These are phyloP conservation scores for Pisolithus albus DNA, from an alignment of 768 basidiomycete species.

Conservation along the genomic window DNA sequence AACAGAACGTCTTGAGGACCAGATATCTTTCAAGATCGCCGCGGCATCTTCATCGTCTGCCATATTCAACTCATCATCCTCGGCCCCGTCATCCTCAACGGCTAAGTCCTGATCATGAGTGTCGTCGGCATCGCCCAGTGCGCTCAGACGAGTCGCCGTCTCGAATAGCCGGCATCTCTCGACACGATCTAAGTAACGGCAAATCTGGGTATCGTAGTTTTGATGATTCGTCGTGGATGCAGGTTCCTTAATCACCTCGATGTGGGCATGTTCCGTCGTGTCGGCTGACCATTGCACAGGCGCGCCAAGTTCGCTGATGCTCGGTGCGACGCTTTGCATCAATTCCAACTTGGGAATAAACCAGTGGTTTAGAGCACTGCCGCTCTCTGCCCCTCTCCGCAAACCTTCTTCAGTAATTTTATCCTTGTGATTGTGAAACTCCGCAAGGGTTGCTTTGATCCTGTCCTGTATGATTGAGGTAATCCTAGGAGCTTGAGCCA, in stretches of 20 bases:
- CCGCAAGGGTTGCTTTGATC: constrained; percentile 16
- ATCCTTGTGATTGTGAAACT: constrained; percentile 33
- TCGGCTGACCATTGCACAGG: constrained; percentile 20
- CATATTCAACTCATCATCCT: constrained; percentile 5
- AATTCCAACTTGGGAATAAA: constrained; percentile 40
- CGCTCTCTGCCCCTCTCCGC: constrained; percentile 17
- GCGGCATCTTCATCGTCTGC: not conserved
- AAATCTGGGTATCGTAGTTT: constrained; percentile 25
- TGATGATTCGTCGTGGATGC: constrained; percentile 24
- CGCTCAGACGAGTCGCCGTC: not conserved
- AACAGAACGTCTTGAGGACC: not conserved
- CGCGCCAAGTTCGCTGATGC: constrained; percentile 24
- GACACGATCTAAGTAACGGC: constrained; percentile 23
- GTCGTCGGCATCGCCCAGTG: constrained; percentile 5
- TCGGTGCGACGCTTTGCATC: constrained; percentile 28
- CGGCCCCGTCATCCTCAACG: too few relatives aligned
- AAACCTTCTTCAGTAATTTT: constrained; percentile 26
- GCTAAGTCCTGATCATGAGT: constrained; percentile 9
- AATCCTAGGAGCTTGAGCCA: constrained; percentile 27
- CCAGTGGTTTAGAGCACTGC: constrained; percentile 27
- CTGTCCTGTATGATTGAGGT: constrained; percentile 10
- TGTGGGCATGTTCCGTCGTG: constrained; percentile 19
- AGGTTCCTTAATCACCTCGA: constrained; percentile 21
- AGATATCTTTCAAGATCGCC: not conserved
- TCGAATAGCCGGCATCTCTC: constrained; percentile 27